Evolutionary conservation across 805 yeast species (phyloP), one percentile per base, ranked within the genome.

Genomic region (Torulaspora franciscae): DNA sequence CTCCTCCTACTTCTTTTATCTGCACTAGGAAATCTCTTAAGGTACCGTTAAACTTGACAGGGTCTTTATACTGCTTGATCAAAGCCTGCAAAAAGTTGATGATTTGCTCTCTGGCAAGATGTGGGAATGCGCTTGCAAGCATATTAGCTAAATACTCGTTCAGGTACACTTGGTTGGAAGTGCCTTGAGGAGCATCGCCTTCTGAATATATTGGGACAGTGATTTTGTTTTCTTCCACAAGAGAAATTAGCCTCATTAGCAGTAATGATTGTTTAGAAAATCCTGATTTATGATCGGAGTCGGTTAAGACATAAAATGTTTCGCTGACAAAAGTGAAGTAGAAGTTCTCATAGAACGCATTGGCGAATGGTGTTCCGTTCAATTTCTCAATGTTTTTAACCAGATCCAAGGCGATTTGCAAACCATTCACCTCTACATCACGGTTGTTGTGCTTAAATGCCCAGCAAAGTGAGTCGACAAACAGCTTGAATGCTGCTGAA

Each of bases 401-500:
- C 50, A 93, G 73, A 61, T 91, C 97, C 46, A 84, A 74, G 27
- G 93, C 86, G 52, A 93, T 75, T 32, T 83, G 78, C 56, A 93
- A 76, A 23, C 99, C 99, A 44, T 83, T 83, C 51, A 84, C 90
- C 67, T 93, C 99, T 45, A 93, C 97, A 45, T 91, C 98, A 65
- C 98, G 81, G 67, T 93, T 90, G 61, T 90, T 93, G 66, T 93
- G 99, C 68, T 93, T 91, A 66, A 93, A 86, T 0, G 98, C 97
- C 99, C 99, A 93, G 59, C 93, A 73, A 37, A 95, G 90, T 2
- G 98, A 95, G 68, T 89, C 91, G 48, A 93, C 81, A 46, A 93
- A 83, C 47, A 88, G 77, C 61, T 85, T 89, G 76, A 93, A 91
- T 19, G 95, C 95, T 51, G 81, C 89, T 3, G 95, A 91, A 7